A percentile compares a stretch with the other conserved stretches of the same genome.
Conservation (phyloP, 1,139 yeast genomes). For the Entelexis paramagnoliae region DNA sequence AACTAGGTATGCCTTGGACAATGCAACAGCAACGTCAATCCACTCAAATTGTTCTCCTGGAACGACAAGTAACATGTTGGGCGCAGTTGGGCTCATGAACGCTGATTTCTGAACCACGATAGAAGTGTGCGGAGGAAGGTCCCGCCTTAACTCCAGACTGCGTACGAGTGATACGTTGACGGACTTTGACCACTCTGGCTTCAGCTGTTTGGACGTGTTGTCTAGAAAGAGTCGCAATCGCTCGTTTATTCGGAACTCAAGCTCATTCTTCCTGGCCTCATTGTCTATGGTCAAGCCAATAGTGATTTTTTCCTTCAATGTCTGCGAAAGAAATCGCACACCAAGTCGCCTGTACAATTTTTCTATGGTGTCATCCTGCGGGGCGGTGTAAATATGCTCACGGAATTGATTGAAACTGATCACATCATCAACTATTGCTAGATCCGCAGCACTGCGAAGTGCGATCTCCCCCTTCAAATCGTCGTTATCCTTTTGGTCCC, state of each 20-base stretch:
- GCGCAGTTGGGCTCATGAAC: conserved; percentile 19
- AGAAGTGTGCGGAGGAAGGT: conserved; percentile 23
- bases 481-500: conserved; percentile 4
- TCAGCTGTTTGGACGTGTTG: conserved; percentile 25
- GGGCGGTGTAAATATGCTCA: conserved; percentile 31
- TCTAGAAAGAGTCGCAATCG: conserved; percentile 32
- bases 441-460: conserved; percentile 28
- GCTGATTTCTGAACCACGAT: conserved; percentile 23
- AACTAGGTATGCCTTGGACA: conserved; percentile 28
- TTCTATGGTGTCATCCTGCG: conserved; percentile 31
- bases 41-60: conserved; percentile 27
- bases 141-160: conserved; percentile 27
- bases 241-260: conserved; percentile 27
- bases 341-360: conserved; percentile 30
- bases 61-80: conserved; percentile 12
- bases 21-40: conserved; percentile 34
- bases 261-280: conserved; percentile 10
- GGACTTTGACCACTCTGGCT: conserved; percentile 17
- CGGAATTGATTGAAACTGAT: conserved; percentile 33
- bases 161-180: conserved; percentile 27
- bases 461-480: conserved; percentile 16
- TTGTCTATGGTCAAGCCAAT: conserved; percentile 23
- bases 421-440: conserved; percentile 36
- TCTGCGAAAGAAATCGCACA: conserved; percentile 25
- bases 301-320: conserved; percentile 25